A percentile compares a stretch with the other conserved stretches of the same genome.
These are phyloP conservation scores for Wickerhamiella galacta DNA, from an alignment of 805 yeast genomes.

Conservation along the genomic window DNA sequence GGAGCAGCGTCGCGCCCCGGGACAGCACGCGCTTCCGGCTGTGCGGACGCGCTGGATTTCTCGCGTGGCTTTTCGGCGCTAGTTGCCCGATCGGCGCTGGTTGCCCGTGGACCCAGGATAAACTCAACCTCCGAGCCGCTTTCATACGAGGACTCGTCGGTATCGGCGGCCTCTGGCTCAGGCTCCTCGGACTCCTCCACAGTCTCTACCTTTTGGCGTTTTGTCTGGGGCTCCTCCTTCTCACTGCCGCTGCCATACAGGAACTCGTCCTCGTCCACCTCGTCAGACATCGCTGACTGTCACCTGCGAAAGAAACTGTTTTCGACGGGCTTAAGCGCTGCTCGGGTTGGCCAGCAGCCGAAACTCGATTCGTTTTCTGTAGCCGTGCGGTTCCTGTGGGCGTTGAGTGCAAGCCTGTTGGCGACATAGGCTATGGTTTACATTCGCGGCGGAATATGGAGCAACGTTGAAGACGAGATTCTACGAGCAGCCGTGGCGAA, in stretches of 20 bases:
- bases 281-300: background rate
- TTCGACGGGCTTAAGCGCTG: too few species aligned
- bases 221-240: background rate
- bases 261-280: background rate
- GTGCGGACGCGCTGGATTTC: slow-evolving; percentile 1
- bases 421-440: slow-evolving; percentile 20
- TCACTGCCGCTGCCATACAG: slow-evolving; percentile 1
- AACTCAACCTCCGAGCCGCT: slow-evolving; percentile 63
- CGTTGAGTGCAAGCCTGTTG: background rate
- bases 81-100: slow-evolving; percentile 3
- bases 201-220: background rate
- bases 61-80: background rate
- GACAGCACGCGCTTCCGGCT: background rate
- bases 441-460: slow-evolving; percentile 84
- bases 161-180: background rate
- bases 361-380: too few species aligned
- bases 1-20: background rate
- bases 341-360: too few species aligned
- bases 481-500: slow-evolving; percentile 81
- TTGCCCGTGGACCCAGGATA: slow-evolving; percentile 33
- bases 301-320: too few species aligned
- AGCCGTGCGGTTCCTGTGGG: too few species aligned
- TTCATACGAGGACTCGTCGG: slow-evolving; percentile 5
- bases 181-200: background rate
- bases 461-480: slow-evolving; percentile 69